phyloP scores from a whole-genome alignment of 805 yeast species.

The Candida chauliodis region DNA sequence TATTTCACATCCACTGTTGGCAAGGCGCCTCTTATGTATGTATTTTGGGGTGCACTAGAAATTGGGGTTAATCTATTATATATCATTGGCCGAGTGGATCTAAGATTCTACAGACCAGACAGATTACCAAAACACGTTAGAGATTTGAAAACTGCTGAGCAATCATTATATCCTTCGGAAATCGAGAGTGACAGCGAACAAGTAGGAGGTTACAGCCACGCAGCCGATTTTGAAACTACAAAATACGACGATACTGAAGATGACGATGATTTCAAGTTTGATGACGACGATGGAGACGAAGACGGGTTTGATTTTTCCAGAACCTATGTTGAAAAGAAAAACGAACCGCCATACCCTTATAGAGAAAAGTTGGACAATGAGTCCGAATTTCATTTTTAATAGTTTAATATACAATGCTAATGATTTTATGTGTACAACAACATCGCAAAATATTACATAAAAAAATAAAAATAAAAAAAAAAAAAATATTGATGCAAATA shows the following conservation, averaged over 20 bases:
- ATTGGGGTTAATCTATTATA: constrained; percentile 50
- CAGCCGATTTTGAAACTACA: background rate
- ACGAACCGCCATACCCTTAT: constrained; percentile 6
- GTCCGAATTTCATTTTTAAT: constrained; percentile 22
- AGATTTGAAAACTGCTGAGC: constrained; percentile 32
- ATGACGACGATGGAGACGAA: constrained; percentile 11
- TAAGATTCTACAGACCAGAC: constrained; percentile 76
- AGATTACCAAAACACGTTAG: constrained; percentile 33
- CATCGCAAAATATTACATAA: constrained; percentile 2
- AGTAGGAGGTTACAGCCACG: background rate
- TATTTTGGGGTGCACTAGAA: constrained; percentile 66
- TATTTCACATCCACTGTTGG: constrained; percentile 13
- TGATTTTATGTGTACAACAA: background rate
- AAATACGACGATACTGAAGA: constrained; percentile 1
- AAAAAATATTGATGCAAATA: background rate
- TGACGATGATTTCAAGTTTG: constrained; percentile 2
- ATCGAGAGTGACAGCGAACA: constrained; percentile 4
- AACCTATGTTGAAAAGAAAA: constrained; percentile 3
- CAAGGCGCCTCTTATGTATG: constrained; percentile 51
- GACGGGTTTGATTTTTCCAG: constrained; percentile 14
- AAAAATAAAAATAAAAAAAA: background rate
- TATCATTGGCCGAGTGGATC: constrained; percentile 59
- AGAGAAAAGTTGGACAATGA: constrained; percentile 16
- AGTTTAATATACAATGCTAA: background rate
- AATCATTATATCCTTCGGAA: constrained; percentile 14